Conservation (phyloP, 352 stramenopile genomes). For the Aphanomyces invadans region DNA sequence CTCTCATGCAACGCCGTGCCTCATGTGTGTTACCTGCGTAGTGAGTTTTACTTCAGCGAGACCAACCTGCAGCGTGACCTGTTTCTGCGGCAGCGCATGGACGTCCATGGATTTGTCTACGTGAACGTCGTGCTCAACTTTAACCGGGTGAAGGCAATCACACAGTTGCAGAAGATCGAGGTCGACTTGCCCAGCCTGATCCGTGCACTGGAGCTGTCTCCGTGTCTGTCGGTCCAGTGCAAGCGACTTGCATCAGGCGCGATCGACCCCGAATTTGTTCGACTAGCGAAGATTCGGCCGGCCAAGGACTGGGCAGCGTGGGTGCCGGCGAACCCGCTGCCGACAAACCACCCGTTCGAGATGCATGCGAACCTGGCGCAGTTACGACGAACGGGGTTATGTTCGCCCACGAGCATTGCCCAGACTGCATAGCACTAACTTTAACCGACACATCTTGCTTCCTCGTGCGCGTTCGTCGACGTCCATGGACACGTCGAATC, state of each 20-base stretch:
- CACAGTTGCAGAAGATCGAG: background rate
- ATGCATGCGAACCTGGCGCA: slow-evolving; percentile 7
- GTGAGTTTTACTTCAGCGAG: slow-evolving; percentile 26
- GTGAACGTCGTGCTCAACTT: slow-evolving; percentile 24
- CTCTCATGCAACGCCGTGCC: background rate
- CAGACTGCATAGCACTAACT: slow-evolving; percentile 4
- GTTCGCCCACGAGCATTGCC: background rate
- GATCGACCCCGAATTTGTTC: slow-evolving; percentile 17
- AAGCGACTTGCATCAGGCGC: background rate
- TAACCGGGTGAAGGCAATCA: slow-evolving; percentile 23
- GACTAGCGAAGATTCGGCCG: slow-evolving; percentile 16
- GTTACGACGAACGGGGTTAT: background rate
- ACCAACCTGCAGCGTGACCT: slow-evolving; percentile 19
- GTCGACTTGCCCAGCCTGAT: slow-evolving; percentile 1
- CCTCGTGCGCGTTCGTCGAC: no score
- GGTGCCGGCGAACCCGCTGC: slow-evolving; percentile 19
- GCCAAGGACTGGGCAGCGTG: background rate
- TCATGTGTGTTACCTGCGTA: slow-evolving; percentile 8
- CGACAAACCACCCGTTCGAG: slow-evolving; percentile 20
- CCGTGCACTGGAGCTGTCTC: background rate
- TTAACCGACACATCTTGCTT: no score
- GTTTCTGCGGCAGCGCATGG: slow-evolving; percentile 25
- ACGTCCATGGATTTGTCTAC: slow-evolving; percentile 25
- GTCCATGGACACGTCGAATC: background rate
- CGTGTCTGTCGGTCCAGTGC: background rate